A percentile compares a stretch with the other conserved stretches of the same genome.
Conservation (phyloP, 2,329 filamentous ascomycete genomes). For the Diaporthe nobilis region DNA sequence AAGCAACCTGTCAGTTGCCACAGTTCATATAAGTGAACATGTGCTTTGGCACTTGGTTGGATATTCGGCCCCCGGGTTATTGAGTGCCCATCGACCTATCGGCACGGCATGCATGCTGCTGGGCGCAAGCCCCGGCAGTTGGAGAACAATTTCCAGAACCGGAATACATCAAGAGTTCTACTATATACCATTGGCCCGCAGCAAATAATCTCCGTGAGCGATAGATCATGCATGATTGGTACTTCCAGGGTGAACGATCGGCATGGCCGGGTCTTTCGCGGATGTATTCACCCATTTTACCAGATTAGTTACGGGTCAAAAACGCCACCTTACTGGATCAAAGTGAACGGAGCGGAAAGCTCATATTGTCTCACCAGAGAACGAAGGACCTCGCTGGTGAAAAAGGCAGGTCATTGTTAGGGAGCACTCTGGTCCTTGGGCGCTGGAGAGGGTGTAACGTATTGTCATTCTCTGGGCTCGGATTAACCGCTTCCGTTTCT, state of each 20-base stretch:
- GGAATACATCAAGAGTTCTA: background rate
- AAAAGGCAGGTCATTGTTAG: background rate
- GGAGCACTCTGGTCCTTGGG: too few relatives aligned
- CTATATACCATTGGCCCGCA: background rate
- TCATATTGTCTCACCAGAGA: background rate
- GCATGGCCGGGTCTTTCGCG: background rate
- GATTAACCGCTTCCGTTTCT: background rate
- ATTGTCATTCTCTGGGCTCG: background rate
- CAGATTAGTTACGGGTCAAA: background rate
- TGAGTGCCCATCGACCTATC: background rate
- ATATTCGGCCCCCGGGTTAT: background rate
- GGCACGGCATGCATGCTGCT: background rate
- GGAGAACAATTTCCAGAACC: background rate
- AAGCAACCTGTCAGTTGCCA: background rate
- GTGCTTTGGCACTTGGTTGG: background rate
- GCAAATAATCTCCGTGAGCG: background rate
- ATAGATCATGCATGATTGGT: background rate
- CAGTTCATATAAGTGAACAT: background rate
- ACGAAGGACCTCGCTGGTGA: background rate
- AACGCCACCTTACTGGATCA: background rate
- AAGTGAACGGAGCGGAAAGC: too few relatives aligned
- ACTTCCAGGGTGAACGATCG: background rate
- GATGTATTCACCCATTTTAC: slow-evolving; percentile 13
- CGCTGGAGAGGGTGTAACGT: background rate
- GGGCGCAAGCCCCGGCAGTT: background rate